Percentiles rank a stretch among this genome's conserved stretches.
phyloP scores from a whole-genome alignment of 1,139 yeast genomes.

The Suhomyces coccinellae region DNA sequence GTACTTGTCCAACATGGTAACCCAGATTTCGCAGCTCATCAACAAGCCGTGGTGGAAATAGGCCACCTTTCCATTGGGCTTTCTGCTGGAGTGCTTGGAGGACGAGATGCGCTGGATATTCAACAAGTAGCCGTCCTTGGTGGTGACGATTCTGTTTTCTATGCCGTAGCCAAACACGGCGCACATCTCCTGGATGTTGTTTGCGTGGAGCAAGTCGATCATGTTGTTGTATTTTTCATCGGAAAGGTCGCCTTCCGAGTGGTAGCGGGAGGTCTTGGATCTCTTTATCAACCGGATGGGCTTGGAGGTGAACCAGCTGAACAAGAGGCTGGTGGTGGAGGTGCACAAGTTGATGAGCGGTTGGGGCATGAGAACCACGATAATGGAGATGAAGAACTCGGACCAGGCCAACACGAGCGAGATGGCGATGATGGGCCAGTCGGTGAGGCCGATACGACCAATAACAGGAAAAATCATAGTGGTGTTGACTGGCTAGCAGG shows the following conservation, averaged over 20 bases:
- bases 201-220: constrained; percentile 36
- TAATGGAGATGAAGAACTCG: constrained; percentile 36
- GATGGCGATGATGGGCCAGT: constrained; percentile 39
- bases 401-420: constrained; percentile 44
- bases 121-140: constrained; percentile 42
- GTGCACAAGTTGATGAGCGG: constrained; percentile 34
- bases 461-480: constrained; percentile 40
- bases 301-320: constrained; percentile 27
- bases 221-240: constrained; percentile 29
- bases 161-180: constrained; percentile 40
- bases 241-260: constrained; percentile 16
- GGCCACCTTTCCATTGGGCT: constrained; percentile 48
- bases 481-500: not conserved
- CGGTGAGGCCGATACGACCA: constrained; percentile 33
- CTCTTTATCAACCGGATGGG: constrained; percentile 24
- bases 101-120: constrained; percentile 32
- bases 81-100: constrained; percentile 8
- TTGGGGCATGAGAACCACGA: constrained; percentile 37
- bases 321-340: constrained; percentile 28
- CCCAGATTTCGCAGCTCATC: constrained; percentile 92
- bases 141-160: constrained; percentile 40
- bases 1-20: constrained; percentile 62
- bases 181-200: constrained; percentile 37
- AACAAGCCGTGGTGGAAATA: constrained; percentile 89
- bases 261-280: constrained; percentile 8